Evolutionary conservation across 2,329 filamentous ascomycete genomes (phyloP).

Genomic region (Elsinoe perseae): DNA sequence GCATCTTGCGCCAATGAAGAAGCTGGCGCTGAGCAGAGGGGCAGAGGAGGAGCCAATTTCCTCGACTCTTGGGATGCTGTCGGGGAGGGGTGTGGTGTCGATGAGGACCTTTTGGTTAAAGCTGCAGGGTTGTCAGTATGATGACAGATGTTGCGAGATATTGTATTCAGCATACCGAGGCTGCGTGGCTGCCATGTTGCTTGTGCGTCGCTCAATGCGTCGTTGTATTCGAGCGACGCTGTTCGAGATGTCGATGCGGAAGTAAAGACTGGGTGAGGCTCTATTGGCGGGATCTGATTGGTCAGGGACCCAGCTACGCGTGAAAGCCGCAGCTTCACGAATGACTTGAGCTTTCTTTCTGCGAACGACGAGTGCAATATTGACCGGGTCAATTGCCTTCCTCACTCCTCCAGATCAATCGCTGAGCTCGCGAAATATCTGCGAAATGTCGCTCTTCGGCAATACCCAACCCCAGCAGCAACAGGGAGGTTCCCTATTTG

Average conservation of each 20-base stretch:
- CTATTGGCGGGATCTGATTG: slow-evolving; percentile 9
- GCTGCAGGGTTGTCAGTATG: slow-evolving; percentile 45
- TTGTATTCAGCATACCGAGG: slow-evolving; percentile 47
- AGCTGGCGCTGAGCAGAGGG: slow-evolving; percentile 82
- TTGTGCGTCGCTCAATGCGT: slow-evolving; percentile 23
- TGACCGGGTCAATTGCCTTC: neutral
- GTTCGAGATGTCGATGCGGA: slow-evolving; percentile 10
- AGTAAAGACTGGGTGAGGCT: too few relatives aligned
- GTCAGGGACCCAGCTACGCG: neutral
- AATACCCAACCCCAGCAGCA: slow-evolving; percentile 20
- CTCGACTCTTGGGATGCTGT: slow-evolving; percentile 82
- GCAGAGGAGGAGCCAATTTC: slow-evolving; percentile 92
- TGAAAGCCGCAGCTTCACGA: neutral
- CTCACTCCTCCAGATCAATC: neutral
- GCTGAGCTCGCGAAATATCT: neutral
- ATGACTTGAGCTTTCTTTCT: neutral
- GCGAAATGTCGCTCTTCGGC: slow-evolving; percentile 35
- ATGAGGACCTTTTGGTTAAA: slow-evolving; percentile 91
- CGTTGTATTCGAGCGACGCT: slow-evolving; percentile 19
- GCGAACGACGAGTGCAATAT: neutral
- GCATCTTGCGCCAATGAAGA: slow-evolving; percentile 96
- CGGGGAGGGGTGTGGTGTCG: slow-evolving; percentile 92
- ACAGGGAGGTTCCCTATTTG: slow-evolving; percentile 22
- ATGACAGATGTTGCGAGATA: slow-evolving; percentile 16
- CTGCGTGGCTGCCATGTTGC: slow-evolving; percentile 54